Base-by-base conservation (phyloP, 2,329 filamentous ascomycete genomes). In the Fusarium sp. region DNA sequence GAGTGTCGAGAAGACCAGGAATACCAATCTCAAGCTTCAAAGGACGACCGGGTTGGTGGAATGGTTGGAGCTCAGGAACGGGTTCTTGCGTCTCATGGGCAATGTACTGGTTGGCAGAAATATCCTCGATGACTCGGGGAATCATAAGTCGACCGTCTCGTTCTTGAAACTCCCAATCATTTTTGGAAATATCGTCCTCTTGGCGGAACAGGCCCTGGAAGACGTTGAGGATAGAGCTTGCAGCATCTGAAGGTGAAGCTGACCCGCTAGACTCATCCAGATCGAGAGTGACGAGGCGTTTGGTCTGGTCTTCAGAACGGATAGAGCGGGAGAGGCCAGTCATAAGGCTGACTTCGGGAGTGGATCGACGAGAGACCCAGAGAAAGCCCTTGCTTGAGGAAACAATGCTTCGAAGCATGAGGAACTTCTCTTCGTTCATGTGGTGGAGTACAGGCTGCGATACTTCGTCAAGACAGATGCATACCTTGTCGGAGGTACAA, bases 261-360 rank as follows among this genome's bases (percentile, higher is more conserved):
- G 30, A 16, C 15, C 30, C 30, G 30, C 30, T 16, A 16, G 30
- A 16, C 7, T 32, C 40, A 13, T 54, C 51, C 3, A 54, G 38
- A 27, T 54, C 40, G 9, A 54, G 51, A 3, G 38, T 54, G 20
- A 44, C 51, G 10, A 54, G 51, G 2, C 51, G 51, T 24, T 54
- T 54, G 27, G 51, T 54, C 40, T 54, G 51, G 11, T 54, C 51
- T 24, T 54, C 51, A 9, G 51, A 54, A n/a, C 51, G 51, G 15
- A 54, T 20, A 13, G 51, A 54, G 7, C 51, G 51, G 18, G 51
- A 40, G 2, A 54, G 40, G 2, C 51, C 51, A n/a, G 51, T 54
- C 38, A 54, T 54, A 2, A 54, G 20, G 12, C 38, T 54, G 27
- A 24, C 51, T 9, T 44, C 51, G 6, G 51, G 32, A 22, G 34